Evolutionary conservation across 495 filamentous ascomycete species (phyloP).

Genomic region (Amorphotheca resinae): DNA sequence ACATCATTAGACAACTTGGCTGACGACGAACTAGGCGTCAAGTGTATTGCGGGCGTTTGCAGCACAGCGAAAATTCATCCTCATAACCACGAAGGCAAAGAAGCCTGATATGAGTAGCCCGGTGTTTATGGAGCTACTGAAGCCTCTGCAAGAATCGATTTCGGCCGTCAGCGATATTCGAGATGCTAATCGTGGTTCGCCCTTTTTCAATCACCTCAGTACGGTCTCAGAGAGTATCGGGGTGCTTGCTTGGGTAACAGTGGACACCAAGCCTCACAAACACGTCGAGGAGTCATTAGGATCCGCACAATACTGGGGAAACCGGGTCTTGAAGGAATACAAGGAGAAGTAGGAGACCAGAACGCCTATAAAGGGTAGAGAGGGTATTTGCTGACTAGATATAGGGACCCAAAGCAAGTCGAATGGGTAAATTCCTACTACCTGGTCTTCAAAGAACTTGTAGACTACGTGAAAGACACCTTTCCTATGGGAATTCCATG

Average conservation of each 20-base stretch:
- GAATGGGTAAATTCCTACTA: slow-evolving; percentile 85
- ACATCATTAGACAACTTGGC: not conserved
- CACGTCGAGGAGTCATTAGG: slow-evolving; percentile 67
- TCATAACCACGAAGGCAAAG: slow-evolving; percentile 80
- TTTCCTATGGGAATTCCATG: slow-evolving; percentile 70
- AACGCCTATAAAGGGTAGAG: not conserved
- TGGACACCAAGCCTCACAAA: slow-evolving; percentile 66
- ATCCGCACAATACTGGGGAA: slow-evolving; percentile 80
- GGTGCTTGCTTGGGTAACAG: slow-evolving; percentile 72
- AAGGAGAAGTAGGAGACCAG: slow-evolving; percentile 65
- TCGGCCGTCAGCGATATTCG: slow-evolving; percentile 66
- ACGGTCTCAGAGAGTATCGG: slow-evolving; percentile 82
- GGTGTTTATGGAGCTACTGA: slow-evolving; percentile 52
- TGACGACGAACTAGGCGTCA: slow-evolving; percentile 16
- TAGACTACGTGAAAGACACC: slow-evolving; percentile 68
- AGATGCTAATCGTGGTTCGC: slow-evolving; percentile 60
- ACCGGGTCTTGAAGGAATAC: slow-evolving; percentile 75
- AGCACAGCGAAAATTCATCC: slow-evolving; percentile 75
- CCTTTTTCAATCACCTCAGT: slow-evolving; percentile 64
- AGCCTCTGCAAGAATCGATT: slow-evolving; percentile 58
- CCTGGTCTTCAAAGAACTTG: slow-evolving; percentile 67
- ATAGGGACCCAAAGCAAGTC: slow-evolving; percentile 61
- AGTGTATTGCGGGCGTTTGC: slow-evolving; percentile 38
- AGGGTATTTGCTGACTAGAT: slow-evolving; percentile 5
- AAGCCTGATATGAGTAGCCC: slow-evolving; percentile 66